Evolutionary conservation across 345 rosid species (phyloP).

Genomic region (Cochlearia excelsa): DNA sequence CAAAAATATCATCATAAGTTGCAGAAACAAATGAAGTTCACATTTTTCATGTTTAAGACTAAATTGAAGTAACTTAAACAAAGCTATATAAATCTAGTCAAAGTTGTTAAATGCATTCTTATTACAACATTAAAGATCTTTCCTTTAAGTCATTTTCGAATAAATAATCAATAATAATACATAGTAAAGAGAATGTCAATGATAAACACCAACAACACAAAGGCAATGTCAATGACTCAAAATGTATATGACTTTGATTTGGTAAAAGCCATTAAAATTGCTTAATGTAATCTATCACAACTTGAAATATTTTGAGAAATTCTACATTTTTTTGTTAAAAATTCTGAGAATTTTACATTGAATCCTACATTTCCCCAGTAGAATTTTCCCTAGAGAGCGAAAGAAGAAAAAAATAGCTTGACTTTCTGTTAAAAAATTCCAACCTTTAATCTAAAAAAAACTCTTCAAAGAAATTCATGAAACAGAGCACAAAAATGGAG

Average conservation of each 20-base stretch:
- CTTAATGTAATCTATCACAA: background rate
- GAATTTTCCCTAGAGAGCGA: conserved; percentile 17
- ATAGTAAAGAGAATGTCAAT: conserved; percentile 15
- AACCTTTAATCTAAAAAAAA: conserved; percentile 14
- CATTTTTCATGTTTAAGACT: background rate
- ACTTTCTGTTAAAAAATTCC: conserved; percentile 17
- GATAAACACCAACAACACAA: conserved; percentile 11
- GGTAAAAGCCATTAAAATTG: background rate
- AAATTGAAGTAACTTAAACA: background rate
- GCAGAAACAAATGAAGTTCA: conserved; percentile 15
- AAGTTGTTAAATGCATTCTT: conserved; percentile 19
- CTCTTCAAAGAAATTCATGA: background rate
- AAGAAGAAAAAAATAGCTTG: background rate
- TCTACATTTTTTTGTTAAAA: background rate
- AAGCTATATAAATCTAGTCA: conserved; percentile 15
- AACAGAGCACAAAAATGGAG: background rate
- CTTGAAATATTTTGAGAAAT: too few relatives aligned
- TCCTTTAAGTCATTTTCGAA: background rate
- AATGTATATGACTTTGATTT: conserved; percentile 11
- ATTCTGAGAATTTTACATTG: conserved; percentile 15
- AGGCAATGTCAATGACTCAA: conserved; percentile 8
- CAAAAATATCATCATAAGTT: conserved; percentile 6
- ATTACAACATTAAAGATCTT: conserved; percentile 18
- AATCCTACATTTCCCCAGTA: conserved; percentile 11
- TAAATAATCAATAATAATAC: conserved; percentile 18